These are phyloP conservation scores for Blastobotrys parvus DNA, from an alignment of 805 yeast genomes.

Conservation along the genomic window DNA sequence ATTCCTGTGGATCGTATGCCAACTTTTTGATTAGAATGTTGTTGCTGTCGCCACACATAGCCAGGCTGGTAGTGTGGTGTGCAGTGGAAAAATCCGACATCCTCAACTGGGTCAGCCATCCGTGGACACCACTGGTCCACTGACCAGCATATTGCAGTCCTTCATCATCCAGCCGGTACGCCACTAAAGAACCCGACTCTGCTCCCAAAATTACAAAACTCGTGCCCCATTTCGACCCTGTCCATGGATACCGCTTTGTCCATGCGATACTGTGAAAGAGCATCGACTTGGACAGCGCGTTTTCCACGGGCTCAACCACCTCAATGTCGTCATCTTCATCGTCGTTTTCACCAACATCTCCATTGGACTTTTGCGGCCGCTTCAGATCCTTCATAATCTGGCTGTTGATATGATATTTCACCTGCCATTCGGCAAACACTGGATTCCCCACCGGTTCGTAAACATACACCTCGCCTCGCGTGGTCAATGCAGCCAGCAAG, in stretches of 20 bases:
- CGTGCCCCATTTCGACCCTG: conserved; percentile 16
- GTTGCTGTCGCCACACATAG: too few species aligned
- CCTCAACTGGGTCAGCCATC: too few species aligned
- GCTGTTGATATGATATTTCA: conserved; percentile 2
- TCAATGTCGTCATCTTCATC: too few species aligned
- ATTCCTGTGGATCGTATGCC: too few species aligned
- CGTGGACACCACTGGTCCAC: too few species aligned
- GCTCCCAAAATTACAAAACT: conserved; percentile 16
- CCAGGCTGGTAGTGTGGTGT: too few species aligned
- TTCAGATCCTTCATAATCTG: conserved; percentile 4
- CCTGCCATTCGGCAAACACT: conserved; percentile 9
- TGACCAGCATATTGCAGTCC: conserved; percentile 8
- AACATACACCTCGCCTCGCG: conserved; percentile 12
- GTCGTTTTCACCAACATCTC: background rate
- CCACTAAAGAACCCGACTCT: conserved; percentile 13
- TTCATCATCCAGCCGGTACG: conserved; percentile 7
- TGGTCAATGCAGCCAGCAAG: conserved; percentile 11
- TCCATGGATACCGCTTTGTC: conserved; percentile 5
- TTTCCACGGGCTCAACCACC: background rate
- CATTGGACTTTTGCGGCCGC: background rate
- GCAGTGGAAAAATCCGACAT: too few species aligned
- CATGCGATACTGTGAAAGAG: conserved; percentile 14
- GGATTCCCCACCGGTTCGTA: conserved; percentile 12
- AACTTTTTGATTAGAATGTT: too few species aligned
- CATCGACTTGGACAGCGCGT: conserved; percentile 3